These are phyloP conservation scores for Alternaria sp. DNA, from an alignment of 2,329 filamentous ascomycete genomes.

Conservation along the genomic window DNA sequence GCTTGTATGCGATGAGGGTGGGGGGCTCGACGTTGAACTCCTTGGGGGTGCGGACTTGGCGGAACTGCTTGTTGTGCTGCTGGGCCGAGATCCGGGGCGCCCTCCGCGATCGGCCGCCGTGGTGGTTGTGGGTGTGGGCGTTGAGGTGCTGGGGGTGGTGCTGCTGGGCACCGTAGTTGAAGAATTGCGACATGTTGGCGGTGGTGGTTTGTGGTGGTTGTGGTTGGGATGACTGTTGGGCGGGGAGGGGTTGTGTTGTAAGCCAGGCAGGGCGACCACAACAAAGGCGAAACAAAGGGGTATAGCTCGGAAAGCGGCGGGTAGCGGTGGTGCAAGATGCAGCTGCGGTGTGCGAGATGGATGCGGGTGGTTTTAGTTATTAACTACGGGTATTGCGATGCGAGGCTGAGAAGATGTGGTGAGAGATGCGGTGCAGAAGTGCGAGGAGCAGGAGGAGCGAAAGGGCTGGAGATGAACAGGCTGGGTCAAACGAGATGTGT, in stretches of 20 bases:
- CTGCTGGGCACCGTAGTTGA: conserved; percentile 56
- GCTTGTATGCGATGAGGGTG: conserved; percentile 77
- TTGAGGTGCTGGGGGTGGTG: conserved; percentile 55
- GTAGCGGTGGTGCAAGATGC: conserved; percentile 9
- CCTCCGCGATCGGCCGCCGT: conserved; percentile 83
- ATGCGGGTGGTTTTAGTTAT: conserved; percentile 22
- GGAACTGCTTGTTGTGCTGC: conserved; percentile 89
- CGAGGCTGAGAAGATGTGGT: conserved; percentile 31
- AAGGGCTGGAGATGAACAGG: conserved; percentile 14
- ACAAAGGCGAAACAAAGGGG: conserved; percentile 37
- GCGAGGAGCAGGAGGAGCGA: conserved; percentile 22
- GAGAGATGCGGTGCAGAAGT: conserved; percentile 23
- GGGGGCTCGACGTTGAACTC: conserved; percentile 78
- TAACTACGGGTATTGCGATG: conserved; percentile 29
- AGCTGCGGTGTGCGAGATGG: conserved; percentile 16
- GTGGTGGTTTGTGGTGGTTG: conserved; percentile 20
- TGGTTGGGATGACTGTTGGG: conserved; percentile 22
- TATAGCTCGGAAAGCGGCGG: conserved; percentile 9
- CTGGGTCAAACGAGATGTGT: conserved; percentile 16
- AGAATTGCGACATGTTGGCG: conserved; percentile 55
- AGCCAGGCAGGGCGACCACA: conserved; percentile 24
- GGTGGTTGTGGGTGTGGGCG: conserved; percentile 74
- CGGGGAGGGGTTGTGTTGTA: conserved; percentile 26
- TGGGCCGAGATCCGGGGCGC: conserved; percentile 79
- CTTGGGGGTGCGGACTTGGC: conserved; percentile 83